Conservation (phyloP, 495 filamentous ascomycete species). For the Neurospora sp. region DNA sequence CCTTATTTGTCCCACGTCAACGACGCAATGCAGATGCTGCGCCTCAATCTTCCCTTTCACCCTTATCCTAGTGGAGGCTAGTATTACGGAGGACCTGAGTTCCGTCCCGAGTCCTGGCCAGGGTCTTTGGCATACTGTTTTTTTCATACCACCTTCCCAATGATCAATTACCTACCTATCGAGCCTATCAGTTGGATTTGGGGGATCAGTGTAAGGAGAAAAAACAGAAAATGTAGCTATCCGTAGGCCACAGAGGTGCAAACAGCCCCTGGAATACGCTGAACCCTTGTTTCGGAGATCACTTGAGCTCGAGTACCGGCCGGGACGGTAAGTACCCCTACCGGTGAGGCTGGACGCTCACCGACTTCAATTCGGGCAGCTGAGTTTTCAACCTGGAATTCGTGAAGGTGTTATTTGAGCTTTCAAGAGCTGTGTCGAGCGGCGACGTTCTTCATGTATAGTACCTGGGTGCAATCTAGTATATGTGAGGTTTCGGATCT, state of each 20-base stretch:
- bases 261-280: not conserved
- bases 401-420: not conserved
- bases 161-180: not conserved
- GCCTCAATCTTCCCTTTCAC: not conserved
- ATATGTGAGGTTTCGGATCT: not conserved
- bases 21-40: not conserved
- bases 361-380: not conserved
- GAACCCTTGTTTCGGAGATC: not conserved
- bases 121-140: not conserved
- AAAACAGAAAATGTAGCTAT: not conserved
- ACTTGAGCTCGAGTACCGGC: not conserved
- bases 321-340: not conserved
- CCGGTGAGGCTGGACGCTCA: not conserved
- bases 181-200: not conserved
- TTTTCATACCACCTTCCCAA: not conserved
- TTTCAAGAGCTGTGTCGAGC: not conserved
- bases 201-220: not conserved
- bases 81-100: not conserved
- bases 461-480: not conserved
- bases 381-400: not conserved
- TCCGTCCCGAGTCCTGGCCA: not conserved
- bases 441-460: not conserved
- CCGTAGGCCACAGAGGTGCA: not conserved
- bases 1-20: not conserved
- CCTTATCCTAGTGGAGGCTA: not conserved